Evolutionary conservation across 768 basidiomycete species (phyloP).

Genomic region (Hericium alpestre): DNA sequence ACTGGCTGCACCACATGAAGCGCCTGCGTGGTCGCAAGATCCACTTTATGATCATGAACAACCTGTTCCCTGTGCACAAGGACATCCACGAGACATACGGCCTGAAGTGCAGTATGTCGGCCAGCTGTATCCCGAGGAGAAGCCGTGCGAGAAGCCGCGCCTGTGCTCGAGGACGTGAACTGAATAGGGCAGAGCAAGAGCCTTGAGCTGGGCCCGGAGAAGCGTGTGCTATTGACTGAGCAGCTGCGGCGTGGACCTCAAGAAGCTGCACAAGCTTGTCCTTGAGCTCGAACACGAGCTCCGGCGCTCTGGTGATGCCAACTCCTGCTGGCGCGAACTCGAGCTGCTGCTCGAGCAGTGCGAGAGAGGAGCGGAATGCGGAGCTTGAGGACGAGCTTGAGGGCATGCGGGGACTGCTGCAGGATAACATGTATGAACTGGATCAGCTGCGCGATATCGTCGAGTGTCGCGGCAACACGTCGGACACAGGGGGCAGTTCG

Average conservation of each 20-base stretch:
- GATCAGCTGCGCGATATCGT: conserved; percentile 61
- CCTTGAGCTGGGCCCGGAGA: conserved; percentile 93
- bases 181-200: conserved; percentile 77
- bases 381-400: conserved; percentile 70
- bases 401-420: conserved; percentile 52
- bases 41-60: conserved; percentile 99
- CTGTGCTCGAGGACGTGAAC: conserved; percentile 91
- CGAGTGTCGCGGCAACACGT: conserved; percentile 34
- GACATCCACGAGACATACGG: conserved; percentile 98
- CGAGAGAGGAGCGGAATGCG: conserved; percentile 53
- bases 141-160: conserved; percentile 62
- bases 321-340: conserved; percentile 41
- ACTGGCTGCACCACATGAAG: conserved; percentile 95
- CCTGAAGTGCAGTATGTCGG: conserved; percentile 89
- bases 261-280: conserved; percentile 83
- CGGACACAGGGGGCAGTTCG: conserved; percentile 27
- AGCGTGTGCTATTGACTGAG: conserved; percentile 80
- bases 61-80: conserved; percentile 93
- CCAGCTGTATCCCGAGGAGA: conserved; percentile 77
- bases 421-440: conserved; percentile 80
- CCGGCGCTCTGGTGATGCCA: conserved; percentile 37
- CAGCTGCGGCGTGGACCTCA: conserved; percentile 89
- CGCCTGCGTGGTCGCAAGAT: conserved; percentile 89
- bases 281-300: conserved; percentile 76
- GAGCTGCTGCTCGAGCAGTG: conserved; percentile 69